Evolutionary conservation across 2,329 filamentous ascomycete genomes (phyloP), one percentile per base, ranked within the genome.

Genomic region (Monilinia laxa): DNA sequence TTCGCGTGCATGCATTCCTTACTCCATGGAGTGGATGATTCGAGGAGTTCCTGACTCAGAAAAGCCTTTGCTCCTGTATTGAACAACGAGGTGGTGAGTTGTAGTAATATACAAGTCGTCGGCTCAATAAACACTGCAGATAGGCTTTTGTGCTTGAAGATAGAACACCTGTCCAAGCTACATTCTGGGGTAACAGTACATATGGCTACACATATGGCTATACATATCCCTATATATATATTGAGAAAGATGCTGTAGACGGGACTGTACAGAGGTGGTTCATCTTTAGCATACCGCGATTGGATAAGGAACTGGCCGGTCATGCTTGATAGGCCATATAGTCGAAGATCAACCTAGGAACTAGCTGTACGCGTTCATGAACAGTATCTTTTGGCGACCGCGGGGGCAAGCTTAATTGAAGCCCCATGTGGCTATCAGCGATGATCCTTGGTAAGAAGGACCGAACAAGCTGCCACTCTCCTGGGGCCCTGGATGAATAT

Each of bases 381-480:
- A 60, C 23, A 60, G 63, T 52, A 59, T 49, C 53, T 31, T 65
- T 59, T 59, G 54, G 40, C 64, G 47, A 65, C 64, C 67, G 67
- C 53, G 66, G 68, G 69, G 69, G 64, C 63, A 67, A 45, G 57
- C 49, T 58, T 69, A 47, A 62, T 42, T 14, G 40, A 54, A 47
- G 20, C 55, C 45, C 68, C 68, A 69, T 71, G 68, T 73, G 71
- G 68, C 58, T 51, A 67, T 68, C 68, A 72, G 69, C 64, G 68
- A 69, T 70, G 49, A 71, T 66, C 70, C 71, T 70, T 71, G 42
- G 49, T 28, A n/a, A 63, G 20, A 66, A 53, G 65, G 58, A 60
- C 54, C 60, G 60, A 58, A 45, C 47, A 52, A 64, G 54, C 64
- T 66, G 65, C 42, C 40, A 65, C 31, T 65, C n/a, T 65, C 35